phyloP scores from a whole-genome alignment of 176 grass and related monocot genomes.

The Musa itinerans region DNA sequence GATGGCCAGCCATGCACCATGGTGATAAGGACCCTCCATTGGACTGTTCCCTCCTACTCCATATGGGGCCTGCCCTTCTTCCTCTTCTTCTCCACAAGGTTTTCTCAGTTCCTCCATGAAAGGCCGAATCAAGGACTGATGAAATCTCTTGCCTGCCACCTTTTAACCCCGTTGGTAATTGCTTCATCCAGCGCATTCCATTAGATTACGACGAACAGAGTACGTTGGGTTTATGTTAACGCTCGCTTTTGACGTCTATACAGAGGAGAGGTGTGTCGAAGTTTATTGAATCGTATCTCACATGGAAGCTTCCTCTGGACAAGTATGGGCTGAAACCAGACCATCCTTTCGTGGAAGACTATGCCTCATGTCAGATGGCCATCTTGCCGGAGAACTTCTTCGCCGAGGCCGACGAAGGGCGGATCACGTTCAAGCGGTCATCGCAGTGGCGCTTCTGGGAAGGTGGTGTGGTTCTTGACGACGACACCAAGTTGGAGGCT shows the following conservation, averaged over 20 bases:
- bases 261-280: conserved; percentile 75
- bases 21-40: conserved; percentile 81
- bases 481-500: conserved; percentile 60
- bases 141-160: conserved; percentile 52
- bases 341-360: conserved; percentile 97
- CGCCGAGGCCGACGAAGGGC: conserved; percentile 55
- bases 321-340: conserved; percentile 81
- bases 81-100: conserved; percentile 85
- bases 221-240: not conserved
- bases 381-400: conserved; percentile 93
- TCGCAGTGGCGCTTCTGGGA: conserved; percentile 66
- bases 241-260: not conserved
- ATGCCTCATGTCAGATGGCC: conserved; percentile 95
- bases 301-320: conserved; percentile 74
- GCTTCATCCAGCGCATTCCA: not conserved
- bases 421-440: conserved; percentile 53
- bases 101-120: conserved; percentile 79
- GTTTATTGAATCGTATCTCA: conserved; percentile 89
- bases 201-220: too few species aligned
- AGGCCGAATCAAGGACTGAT: conserved; percentile 61
- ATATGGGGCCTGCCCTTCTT: conserved; percentile 95
- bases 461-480: conserved; percentile 59
- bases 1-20: conserved; percentile 76
- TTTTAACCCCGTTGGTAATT: conserved; percentile 65
- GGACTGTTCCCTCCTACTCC: conserved; percentile 97